Base-by-base conservation (phyloP, 164 flowering plant species). In the Cinnamomum chago region DNA sequence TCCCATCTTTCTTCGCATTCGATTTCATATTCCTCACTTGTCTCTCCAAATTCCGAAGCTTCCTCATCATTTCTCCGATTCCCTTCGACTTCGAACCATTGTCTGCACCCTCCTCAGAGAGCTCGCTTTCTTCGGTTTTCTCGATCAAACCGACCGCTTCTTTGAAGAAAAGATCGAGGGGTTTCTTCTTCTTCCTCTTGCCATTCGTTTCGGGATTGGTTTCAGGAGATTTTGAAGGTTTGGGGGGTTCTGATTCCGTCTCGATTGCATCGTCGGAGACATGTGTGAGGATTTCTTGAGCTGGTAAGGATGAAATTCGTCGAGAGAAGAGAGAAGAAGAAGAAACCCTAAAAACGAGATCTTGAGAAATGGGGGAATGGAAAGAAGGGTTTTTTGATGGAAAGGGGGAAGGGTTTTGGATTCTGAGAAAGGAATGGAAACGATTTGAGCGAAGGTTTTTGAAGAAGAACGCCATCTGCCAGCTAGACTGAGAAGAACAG, bases 121-220 rank as follows among this genome's bases (percentile, higher is more conserved):
- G 10, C 12, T 74, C 77, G 50, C 50, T 68, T 58, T 73, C 78
- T 50, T 76, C 77, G 7, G 3, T 30, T 7, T 50, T 70, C 27
- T 73, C 74, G 23, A 2, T 62, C 73, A 73, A 28, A 28, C 79
- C 75, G 5, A 75, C 77, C 7, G 24, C 76, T 51, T 67, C 74
- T 72, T n/a, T 72, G 74, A 72, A 72, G 27, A 58, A 72, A 20
- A 58, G 27, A 72, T 72, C 50, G 20, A 72, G 58, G 11, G 74
- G 74, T 40, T 60, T 72, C 74, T 73, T 73, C 62, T 50, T 62
- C 52, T 40, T 30, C 70, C 10, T 62, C n/a, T 20, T 64, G 15
- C 12, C 22, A 25, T 24, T 64, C 23, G 55, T 5, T 18, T 40
- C 33, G 10, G 30, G 20, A 18, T 50, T 5, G 58, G 11, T 71